A percentile compares a stretch with the other conserved stretches of the same genome.
These are phyloP conservation scores for Drechslerella coelobrocha DNA, from an alignment of 2,329 filamentous ascomycete genomes.

Conservation along the genomic window DNA sequence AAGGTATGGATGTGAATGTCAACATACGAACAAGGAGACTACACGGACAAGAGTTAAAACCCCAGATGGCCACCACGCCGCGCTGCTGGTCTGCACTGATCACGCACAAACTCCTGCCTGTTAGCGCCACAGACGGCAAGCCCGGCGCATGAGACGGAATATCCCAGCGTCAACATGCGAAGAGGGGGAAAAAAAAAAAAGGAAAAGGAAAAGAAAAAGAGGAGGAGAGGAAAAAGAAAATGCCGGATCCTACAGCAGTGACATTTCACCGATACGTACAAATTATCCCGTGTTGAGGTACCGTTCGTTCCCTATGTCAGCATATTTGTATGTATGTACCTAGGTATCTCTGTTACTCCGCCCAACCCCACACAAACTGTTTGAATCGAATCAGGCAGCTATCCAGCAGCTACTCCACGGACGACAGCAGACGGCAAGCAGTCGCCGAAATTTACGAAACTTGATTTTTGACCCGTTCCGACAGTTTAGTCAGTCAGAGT, in stretches of 20 bases:
- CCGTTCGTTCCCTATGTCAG: neutral
- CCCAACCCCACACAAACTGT: neutral
- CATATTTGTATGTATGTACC: neutral
- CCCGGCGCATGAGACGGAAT: slow-evolving; percentile 2
- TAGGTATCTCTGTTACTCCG: neutral
- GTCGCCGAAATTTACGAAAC: neutral
- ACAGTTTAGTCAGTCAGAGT: too few species aligned
- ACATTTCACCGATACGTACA: neutral
- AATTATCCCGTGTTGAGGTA: neutral
- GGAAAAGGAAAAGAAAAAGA: neutral
- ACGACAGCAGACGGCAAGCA: too few species aligned
- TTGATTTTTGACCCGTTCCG: too few species aligned
- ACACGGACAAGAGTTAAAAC: neutral
- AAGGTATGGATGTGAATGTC: neutral
- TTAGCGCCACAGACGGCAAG: slow-evolving; percentile 2
- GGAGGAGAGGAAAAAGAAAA: too few species aligned
- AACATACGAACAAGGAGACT: neutral
- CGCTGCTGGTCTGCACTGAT: neutral
- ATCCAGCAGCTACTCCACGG: neutral
- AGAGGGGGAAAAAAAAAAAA: neutral
- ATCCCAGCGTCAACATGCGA: neutral
- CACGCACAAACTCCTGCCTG: neutral
- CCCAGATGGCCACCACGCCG: neutral
- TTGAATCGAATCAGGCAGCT: neutral
- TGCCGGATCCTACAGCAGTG: neutral